Conservation (phyloP, 2,329 filamentous ascomycete genomes). For the Septoria linicola region DNA sequence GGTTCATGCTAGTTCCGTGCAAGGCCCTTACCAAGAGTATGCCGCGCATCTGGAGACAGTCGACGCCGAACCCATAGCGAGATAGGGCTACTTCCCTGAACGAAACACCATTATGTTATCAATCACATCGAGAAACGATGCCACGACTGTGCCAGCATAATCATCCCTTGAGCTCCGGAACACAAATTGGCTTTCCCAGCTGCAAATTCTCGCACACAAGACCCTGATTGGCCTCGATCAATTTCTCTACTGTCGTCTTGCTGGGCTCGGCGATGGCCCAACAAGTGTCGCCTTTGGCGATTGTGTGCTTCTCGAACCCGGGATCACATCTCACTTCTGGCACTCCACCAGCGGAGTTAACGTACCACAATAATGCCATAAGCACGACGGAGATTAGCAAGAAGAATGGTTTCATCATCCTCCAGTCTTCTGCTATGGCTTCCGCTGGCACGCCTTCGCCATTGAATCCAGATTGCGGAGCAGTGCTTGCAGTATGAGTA, state of each 20-base stretch:
- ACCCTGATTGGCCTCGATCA: slow-evolving; percentile 15
- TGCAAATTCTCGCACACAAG: slow-evolving; percentile 18
- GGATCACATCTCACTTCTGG: slow-evolving; percentile 7
- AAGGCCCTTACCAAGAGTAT: no score
- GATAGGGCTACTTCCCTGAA: no score
- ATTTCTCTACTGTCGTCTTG: slow-evolving; percentile 16
- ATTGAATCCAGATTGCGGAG: slow-evolving; percentile 11
- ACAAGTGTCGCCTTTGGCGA: slow-evolving; percentile 22
- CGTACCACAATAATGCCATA: slow-evolving; percentile 16
- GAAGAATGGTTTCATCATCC: slow-evolving; percentile 19
- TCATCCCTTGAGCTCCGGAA: slow-evolving; percentile 2
- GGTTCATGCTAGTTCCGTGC: no score
- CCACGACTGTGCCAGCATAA: no score
- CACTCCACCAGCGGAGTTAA: slow-evolving; percentile 7
- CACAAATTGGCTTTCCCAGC: slow-evolving; percentile 16
- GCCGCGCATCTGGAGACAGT: no score
- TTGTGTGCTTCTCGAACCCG: slow-evolving; percentile 18
- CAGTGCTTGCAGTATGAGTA: slow-evolving; percentile 3
- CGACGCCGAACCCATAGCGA: no score
- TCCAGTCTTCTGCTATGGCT: slow-evolving; percentile 12
- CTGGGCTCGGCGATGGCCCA: slow-evolving; percentile 19
- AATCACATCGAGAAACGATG: no score
- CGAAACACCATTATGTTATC: no score
- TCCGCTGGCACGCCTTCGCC: slow-evolving; percentile 4
- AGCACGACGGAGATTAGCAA: slow-evolving; percentile 18